Conservation (phyloP, 768 basidiomycete species). For the Pulveroboletus sp. region DNA sequence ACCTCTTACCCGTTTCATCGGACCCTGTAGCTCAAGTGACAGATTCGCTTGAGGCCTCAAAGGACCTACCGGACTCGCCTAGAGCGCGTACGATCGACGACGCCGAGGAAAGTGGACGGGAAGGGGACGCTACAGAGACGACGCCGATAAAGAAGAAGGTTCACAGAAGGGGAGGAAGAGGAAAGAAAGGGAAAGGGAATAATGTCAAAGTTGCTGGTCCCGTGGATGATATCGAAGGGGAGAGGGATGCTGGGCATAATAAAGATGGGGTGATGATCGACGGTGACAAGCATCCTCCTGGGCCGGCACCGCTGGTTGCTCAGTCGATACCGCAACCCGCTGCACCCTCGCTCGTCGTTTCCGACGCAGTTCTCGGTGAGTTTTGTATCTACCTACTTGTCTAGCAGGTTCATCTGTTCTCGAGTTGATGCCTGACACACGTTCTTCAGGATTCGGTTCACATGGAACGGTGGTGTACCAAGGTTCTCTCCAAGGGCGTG, state of each 20-base stretch:
- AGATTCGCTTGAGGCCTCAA: conserved; percentile 4
- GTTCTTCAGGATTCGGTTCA: conserved; percentile 75
- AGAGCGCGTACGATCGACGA: conserved; percentile 28
- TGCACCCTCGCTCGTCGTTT: conserved; percentile 59
- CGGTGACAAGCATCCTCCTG: conserved; percentile 11
- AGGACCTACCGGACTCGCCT: conserved; percentile 9
- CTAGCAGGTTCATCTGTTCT: neutral
- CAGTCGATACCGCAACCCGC: conserved; percentile 18
- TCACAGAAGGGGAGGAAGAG: conserved; percentile 41
- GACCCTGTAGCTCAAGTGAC: conserved; percentile 3
- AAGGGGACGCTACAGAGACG: conserved; percentile 37
- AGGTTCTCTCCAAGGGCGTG: conserved; percentile 93
- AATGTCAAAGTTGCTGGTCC: conserved; percentile 4
- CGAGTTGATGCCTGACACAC: conserved; percentile 4
- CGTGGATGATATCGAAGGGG: conserved; percentile 24
- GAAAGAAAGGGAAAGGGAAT: conserved; percentile 50
- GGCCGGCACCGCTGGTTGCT: conserved; percentile 21
- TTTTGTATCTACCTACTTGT: neutral
- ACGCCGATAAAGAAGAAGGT: conserved; percentile 41
- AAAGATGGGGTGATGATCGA: conserved; percentile 14
- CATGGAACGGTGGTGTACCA: conserved; percentile 95
- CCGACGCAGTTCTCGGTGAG: conserved; percentile 72
- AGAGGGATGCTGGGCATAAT: conserved; percentile 26
- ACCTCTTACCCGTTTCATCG: neutral
- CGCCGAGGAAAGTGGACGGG: conserved; percentile 60